phyloP scores from a whole-genome alignment of 2,329 filamentous ascomycete genomes.

The Venturia effusa region DNA sequence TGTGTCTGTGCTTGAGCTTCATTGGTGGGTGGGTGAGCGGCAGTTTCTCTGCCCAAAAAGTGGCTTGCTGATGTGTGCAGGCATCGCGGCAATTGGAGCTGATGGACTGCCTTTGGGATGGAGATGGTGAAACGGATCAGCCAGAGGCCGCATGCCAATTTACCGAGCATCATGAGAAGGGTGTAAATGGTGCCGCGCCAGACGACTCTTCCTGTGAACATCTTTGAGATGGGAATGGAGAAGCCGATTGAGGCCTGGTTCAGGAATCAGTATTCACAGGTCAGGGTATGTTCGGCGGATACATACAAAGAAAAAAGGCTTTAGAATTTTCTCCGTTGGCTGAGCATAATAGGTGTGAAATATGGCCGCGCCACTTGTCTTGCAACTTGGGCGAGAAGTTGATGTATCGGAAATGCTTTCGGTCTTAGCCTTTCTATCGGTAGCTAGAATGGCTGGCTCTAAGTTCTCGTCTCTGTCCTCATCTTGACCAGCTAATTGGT shows the following conservation, averaged over 20 bases:
- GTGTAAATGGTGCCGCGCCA: slow-evolving; percentile 68
- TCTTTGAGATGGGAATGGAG: slow-evolving; percentile 60
- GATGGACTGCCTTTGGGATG: background rate
- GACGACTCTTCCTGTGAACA: slow-evolving; percentile 53
- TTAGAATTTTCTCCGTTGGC: slow-evolving; percentile 43
- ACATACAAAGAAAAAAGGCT: slow-evolving; percentile 63
- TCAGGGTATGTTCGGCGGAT: slow-evolving; percentile 74
- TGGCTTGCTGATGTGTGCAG: background rate
- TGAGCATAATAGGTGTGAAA: slow-evolving; percentile 38
- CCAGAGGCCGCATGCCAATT: slow-evolving; percentile 31
- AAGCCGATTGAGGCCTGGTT: slow-evolving; percentile 67
- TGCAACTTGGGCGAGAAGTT: background rate
- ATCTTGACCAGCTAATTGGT: background rate
- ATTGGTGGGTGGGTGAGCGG: background rate
- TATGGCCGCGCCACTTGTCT: slow-evolving; percentile 18
- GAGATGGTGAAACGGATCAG: slow-evolving; percentile 21
- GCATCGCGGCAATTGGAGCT: background rate
- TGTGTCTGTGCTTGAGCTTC: background rate
- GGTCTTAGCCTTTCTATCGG: background rate
- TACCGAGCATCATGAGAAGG: slow-evolving; percentile 52
- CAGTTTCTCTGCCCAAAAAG: background rate
- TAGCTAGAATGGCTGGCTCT: slow-evolving; percentile 4
- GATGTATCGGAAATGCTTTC: background rate
- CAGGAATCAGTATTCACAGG: slow-evolving; percentile 47
- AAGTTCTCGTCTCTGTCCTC: background rate